phyloP scores from a whole-genome alignment of 176 grass and related monocot species.

The Zea mays region Zm-B73-REFERENCE-NAM-5.0 NC_050103.1:26536501-26537000 shows the following conservation, averaged over 20 bases:
- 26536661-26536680: too few species aligned
- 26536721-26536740: too few species aligned
- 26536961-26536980: constrained; percentile 24
- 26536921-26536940: constrained; percentile 53
- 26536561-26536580: too few species aligned
- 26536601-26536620: constrained; percentile 24
- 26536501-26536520: constrained; percentile 12
- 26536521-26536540: neutral
- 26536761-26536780: constrained; percentile 30
- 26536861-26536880: constrained; percentile 20
- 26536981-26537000: too few species aligned
- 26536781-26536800: constrained; percentile 30
- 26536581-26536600: neutral
- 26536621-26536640: neutral
- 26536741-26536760: constrained; percentile 13
- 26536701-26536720: too few species aligned
- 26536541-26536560: too few species aligned
- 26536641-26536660: too few species aligned
- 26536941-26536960: constrained; percentile 5
- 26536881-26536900: too few species aligned
- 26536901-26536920: neutral
- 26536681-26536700: neutral
- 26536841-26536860: too few species aligned
- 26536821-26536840: constrained; percentile 44
- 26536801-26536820: neutral